Percentiles rank a stretch among this genome's conserved stretches.
These are phyloP conservation scores for Cladosporium sp. DNA, from an alignment of 2,329 filamentous ascomycete species.

Conservation along the genomic window DNA sequence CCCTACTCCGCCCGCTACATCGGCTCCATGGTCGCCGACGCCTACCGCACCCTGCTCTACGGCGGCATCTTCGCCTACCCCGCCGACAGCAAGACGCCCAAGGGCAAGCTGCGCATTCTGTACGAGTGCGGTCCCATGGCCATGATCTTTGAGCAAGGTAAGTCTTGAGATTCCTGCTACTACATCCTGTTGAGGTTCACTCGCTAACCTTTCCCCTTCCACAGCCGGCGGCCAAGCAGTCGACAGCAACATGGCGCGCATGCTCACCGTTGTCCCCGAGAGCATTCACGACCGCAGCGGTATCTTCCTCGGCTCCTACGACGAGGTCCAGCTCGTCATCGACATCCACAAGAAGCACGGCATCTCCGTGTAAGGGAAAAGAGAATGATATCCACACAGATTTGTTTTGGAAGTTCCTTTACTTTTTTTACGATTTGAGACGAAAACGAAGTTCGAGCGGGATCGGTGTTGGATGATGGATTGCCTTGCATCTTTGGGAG, in stretches of 20 bases:
- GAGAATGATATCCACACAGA: not conserved
- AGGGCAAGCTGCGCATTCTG: constrained; percentile 93
- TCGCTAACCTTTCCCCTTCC: constrained; percentile 10
- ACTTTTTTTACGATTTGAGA: too few species aligned
- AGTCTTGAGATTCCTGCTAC: constrained; percentile 31
- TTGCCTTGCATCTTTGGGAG: too few species aligned
- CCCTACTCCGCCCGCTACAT: constrained; percentile 96
- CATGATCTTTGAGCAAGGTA: constrained; percentile 96
- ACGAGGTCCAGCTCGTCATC: constrained; percentile 95
- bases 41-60: constrained; percentile 90
- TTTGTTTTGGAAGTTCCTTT: too few species aligned
- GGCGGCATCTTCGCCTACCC: constrained; percentile 97
- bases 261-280: constrained; percentile 83
- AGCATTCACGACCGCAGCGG: constrained; percentile 92
- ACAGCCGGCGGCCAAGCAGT: constrained; percentile 85
- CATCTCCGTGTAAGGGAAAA: not conserved
- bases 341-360: constrained; percentile 61
- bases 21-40: constrained; percentile 96
- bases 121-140: constrained; percentile 99
- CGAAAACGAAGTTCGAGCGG: too few species aligned
- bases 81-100: constrained; percentile 94
- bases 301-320: constrained; percentile 91
- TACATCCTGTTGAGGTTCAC: too few species aligned
- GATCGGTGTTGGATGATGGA: too few species aligned
- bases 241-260: constrained; percentile 82